Evolutionary conservation across 108 stramenopile species (phyloP), one percentile per base, ranked within the genome.

Genomic region (Nitzschia putrida): DNA sequence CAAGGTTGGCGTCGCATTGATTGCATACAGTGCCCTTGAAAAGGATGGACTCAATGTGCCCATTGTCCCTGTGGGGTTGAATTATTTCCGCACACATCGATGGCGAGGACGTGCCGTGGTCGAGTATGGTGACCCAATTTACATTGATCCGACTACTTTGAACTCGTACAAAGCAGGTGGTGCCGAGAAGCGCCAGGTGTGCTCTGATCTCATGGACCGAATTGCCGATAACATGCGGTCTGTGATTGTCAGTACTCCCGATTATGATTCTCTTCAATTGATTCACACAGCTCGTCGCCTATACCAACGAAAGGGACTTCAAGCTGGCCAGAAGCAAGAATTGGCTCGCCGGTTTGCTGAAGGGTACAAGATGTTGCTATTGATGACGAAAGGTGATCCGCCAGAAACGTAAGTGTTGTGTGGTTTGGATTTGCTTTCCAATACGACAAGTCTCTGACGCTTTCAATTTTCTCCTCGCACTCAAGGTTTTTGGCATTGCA

Each of bases 1-100:
- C 58, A 99, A 99, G 83, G 97, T 92, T 56, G 99, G 99, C 7
- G 92, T 99, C 34, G 97, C 97, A 14, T 68, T 98, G 24, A 98
- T 99, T 82, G 99, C 97, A 0, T 96, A 97, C 66, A 85, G 85
- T 11, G 94, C 88, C 18, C 70, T 96, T 38, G 96, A 96, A 64
- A 83, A 95, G 69, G 88, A 96, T 68, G 94, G 88, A 7, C 68
- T 97, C 21, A 88, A 84, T 50, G 84, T 99, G 7, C 98, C 97
- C 8, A 95, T 99, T 41, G 94, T 98, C 0, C 97, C 99, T 9
- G 96, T 99, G 34, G 99, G 99, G 34, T 74, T 99, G 20, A 98
- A 97, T 74, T 99, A 99, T 69, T 98, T 97, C 80, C 78, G 85
- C 22, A 93, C 95, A 12, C 97, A 98, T 73, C 77, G 93, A 12